A percentile compares a stretch with the other conserved stretches of the same genome.
These are phyloP conservation scores for Paspalum notatum DNA, from an alignment of 176 grass and related monocot genomes.

Conservation along the genomic window DNA sequence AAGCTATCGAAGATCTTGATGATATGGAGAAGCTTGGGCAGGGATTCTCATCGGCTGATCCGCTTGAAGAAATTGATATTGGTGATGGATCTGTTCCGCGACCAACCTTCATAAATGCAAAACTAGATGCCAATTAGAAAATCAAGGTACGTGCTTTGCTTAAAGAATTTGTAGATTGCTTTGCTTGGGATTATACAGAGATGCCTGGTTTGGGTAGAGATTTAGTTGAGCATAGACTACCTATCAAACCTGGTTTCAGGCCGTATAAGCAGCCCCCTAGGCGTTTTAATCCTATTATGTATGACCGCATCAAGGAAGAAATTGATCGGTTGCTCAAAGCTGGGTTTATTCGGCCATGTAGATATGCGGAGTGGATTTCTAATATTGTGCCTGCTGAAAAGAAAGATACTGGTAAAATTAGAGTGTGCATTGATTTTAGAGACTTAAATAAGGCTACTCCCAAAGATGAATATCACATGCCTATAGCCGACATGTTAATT, in stretches of 20 bases:
- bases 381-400: not conserved
- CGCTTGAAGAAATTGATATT: not conserved
- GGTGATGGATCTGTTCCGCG: not conserved
- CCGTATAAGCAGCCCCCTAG: not conserved
- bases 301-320: not conserved
- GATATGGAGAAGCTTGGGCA: not conserved
- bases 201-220: not conserved
- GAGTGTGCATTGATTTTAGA: conserved; percentile 11
- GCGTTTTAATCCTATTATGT: not conserved
- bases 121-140: not conserved
- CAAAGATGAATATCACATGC: conserved; percentile 28
- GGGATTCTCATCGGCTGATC: not conserved
- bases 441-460: not conserved
- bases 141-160: not conserved
- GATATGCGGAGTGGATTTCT: not conserved
- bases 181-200: not conserved
- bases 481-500: not conserved
- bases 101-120: not conserved
- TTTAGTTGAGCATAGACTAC: not conserved
- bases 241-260: not conserved
- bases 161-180: conserved; percentile 27
- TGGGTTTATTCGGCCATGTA: conserved; percentile 4
- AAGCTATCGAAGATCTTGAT: not conserved
- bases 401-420: not conserved
- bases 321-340: not conserved